These are phyloP conservation scores for Hawksworthiomyces lignivorus DNA, from an alignment of 2,329 filamentous ascomycete genomes.

Conservation along the genomic window DNA sequence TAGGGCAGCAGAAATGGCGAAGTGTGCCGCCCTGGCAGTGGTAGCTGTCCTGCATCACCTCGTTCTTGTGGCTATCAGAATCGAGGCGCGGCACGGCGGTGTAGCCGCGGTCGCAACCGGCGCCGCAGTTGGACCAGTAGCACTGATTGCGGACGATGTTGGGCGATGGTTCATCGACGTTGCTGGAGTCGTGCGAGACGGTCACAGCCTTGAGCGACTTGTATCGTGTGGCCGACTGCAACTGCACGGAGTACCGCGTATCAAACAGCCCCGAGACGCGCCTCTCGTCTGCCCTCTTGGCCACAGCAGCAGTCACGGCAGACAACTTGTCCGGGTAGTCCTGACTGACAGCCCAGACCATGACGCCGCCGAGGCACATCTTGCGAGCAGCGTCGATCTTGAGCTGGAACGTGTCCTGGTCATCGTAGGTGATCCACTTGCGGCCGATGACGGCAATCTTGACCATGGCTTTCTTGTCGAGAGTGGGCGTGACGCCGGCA, in stretches of 20 bases:
- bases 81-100: neutral
- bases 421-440: conserved; percentile 19
- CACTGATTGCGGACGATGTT: neutral
- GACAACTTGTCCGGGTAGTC: conserved; percentile 1
- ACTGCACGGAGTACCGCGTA: neutral
- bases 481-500: neutral
- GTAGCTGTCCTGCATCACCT: too few relatives aligned
- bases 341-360: conserved; percentile 12
- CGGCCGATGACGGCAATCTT: conserved; percentile 13
- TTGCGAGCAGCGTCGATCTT: conserved; percentile 20
- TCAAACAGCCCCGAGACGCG: too few relatives aligned
- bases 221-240: neutral
- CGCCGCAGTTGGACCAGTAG: neutral
- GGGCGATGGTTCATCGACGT: neutral
- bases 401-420: conserved; percentile 19
- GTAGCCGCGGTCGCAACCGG: neutral
- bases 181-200: too few relatives aligned
- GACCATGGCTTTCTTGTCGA: conserved; percentile 19
- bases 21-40: too few relatives aligned
- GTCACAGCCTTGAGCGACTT: too few relatives aligned
- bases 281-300: too few relatives aligned
- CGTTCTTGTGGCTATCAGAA: too few relatives aligned
- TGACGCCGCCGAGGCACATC: conserved; percentile 19
- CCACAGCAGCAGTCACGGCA: too few relatives aligned
- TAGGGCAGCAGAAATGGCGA: too few relatives aligned